Conservation (phyloP, 2,329 filamentous ascomycete species). For the Alternaria angustiovoidea region DNA sequence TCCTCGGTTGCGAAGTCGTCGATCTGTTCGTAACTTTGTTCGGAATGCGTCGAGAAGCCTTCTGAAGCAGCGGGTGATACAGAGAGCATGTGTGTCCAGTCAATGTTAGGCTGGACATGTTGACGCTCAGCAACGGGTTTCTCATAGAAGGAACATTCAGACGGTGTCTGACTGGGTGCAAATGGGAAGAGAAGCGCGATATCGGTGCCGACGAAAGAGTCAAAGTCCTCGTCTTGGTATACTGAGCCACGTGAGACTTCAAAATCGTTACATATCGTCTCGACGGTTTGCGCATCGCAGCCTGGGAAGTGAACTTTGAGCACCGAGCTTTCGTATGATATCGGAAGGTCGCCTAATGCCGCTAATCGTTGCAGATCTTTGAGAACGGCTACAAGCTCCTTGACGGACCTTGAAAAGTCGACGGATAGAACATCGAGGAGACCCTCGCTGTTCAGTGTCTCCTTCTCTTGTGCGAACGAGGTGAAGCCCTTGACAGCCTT, state of each 20-base stretch:
- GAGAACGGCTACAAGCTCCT: slow-evolving; percentile 80
- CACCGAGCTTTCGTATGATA: slow-evolving; percentile 73
- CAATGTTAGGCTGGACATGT: slow-evolving; percentile 53
- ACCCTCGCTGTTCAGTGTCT: slow-evolving; percentile 80
- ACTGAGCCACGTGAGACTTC: slow-evolving; percentile 83
- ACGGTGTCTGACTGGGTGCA: slow-evolving; percentile 68
- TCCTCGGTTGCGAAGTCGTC: slow-evolving; percentile 51
- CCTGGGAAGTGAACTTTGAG: slow-evolving; percentile 89
- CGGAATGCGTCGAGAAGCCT: slow-evolving; percentile 51
- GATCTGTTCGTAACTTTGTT: slow-evolving; percentile 49
- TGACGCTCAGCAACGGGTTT: slow-evolving; percentile 50
- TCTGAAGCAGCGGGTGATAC: slow-evolving; percentile 47
- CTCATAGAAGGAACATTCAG: slow-evolving; percentile 57
- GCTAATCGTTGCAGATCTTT: slow-evolving; percentile 83
- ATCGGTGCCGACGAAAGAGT: slow-evolving; percentile 70
- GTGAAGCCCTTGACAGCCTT: slow-evolving; percentile 64
- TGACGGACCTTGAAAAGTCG: slow-evolving; percentile 86
- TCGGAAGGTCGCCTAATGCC: slow-evolving; percentile 80
- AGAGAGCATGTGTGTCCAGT: slow-evolving; percentile 67
- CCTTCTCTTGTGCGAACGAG: slow-evolving; percentile 49
- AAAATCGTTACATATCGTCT: slow-evolving; percentile 84
- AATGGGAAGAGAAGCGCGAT: slow-evolving; percentile 87
- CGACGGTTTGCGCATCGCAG: slow-evolving; percentile 83
- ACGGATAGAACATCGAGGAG: slow-evolving; percentile 84
- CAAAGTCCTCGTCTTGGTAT: slow-evolving; percentile 79